Evolutionary conservation across 2,329 filamentous ascomycete genomes (phyloP), one percentile per base, ranked within the genome.

Genomic region (Didymosphaeria variabile): DNA sequence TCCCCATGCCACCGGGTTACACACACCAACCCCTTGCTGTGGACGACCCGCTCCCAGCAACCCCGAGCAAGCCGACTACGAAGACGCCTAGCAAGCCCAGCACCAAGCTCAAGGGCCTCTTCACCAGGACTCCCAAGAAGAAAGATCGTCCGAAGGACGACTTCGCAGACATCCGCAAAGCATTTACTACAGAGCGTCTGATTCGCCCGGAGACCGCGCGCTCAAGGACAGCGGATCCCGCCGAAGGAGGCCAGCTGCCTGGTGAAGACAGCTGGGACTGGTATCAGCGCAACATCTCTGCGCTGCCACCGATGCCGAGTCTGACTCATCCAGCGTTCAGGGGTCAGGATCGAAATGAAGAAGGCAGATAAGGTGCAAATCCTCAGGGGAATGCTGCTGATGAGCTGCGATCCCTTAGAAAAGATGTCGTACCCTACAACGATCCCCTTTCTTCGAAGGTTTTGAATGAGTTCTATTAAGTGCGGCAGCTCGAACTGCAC

Each of bases 241-340:
- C n/a, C 3, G 49, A 38, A 9, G 32, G 49, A 21, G 49, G 49
- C 7, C 49, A 52, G 12, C 49, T 52, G 2, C 49, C 49, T 6
- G 49, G 21, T 8, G 51, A 54, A 21, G 51, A 54, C 26, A 42
- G 21, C 23, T 54, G 51, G 51, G 51, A 54, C 9, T 42, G 36
- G 51, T 44, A 54, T 13, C 23, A 26, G 51, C 21, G 51, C 23
- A 32, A 44, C 21, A 19, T 44, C 6, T 32, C 15, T 7, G 36
- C 38, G 38, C 23, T 44, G 15, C 38, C 38, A 17, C 26, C 38
- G 26, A 44, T 44, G 38, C n/a, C 38, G 38, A 21, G 38, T 13
- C 15, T n/a, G 13, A 21, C 21, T 34, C 21, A 26, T 29, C 19
- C 21, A 6, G 23, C 19, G 13, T 8, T 26, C 9, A 52, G 49